Evolutionary conservation across 2,329 filamentous ascomycete species (phyloP).

Genomic region (Microthyrium microscopicum): DNA sequence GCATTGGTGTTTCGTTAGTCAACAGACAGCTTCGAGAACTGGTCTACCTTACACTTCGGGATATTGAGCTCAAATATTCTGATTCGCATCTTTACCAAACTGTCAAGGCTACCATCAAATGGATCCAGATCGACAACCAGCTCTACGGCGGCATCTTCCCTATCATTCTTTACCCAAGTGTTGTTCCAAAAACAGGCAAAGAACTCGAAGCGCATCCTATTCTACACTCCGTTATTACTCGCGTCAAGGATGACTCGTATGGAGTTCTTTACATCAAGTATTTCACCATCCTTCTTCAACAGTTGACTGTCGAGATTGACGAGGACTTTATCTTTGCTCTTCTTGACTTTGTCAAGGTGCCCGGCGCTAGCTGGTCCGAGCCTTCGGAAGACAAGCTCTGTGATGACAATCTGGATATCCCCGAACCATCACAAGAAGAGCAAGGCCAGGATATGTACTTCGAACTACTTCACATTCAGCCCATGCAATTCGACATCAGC

Average conservation of each 20-base stretch:
- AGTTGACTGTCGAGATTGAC: slow-evolving; percentile 96
- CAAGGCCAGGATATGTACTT: slow-evolving; percentile 93
- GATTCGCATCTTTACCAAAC: slow-evolving; percentile 93
- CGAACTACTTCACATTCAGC: slow-evolving; percentile 88
- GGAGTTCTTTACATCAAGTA: slow-evolving; percentile 98
- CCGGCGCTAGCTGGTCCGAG: slow-evolving; percentile 74
- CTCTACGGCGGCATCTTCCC: slow-evolving; percentile 97
- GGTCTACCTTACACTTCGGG: slow-evolving; percentile 82
- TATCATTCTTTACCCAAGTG: slow-evolving; percentile 90
- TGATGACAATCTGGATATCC: slow-evolving; percentile 79
- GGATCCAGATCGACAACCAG: slow-evolving; percentile 98
- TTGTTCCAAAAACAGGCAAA: slow-evolving; percentile 90
- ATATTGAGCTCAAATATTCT: slow-evolving; percentile 77
- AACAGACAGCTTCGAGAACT: slow-evolving; percentile 84
- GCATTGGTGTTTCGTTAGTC: slow-evolving; percentile 83
- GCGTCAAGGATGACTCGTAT: slow-evolving; percentile 96
- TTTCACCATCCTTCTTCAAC: slow-evolving; percentile 78
- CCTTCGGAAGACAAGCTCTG: slow-evolving; percentile 73
- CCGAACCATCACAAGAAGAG: slow-evolving; percentile 73
- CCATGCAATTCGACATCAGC: slow-evolving; percentile 93
- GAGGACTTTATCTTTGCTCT: slow-evolving; percentile 97
- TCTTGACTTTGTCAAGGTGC: slow-evolving; percentile 85
- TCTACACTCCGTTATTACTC: slow-evolving; percentile 75
- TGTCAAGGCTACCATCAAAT: slow-evolving; percentile 78
- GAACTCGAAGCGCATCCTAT: slow-evolving; percentile 95